Evolutionary conservation across 345 rosid genomes (phyloP), one percentile per base, ranked within the genome.

Genomic region (Mangifera indica): DNA sequence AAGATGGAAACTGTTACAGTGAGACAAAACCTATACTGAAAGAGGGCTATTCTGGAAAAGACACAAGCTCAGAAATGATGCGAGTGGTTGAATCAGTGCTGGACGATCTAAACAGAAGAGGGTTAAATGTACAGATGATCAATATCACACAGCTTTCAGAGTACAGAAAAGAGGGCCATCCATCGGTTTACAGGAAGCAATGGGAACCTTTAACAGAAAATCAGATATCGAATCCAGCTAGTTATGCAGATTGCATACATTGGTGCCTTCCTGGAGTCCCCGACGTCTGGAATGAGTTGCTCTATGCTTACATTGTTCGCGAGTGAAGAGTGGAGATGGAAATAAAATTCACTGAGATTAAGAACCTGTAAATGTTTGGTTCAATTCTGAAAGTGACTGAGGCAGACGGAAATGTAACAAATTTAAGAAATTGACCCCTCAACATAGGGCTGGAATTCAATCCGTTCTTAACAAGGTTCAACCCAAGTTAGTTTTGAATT

Each of bases 191-290:
- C 65, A 79, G 91, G 71, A 89, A 81, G 72, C 96, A 87, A 64
- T 93, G 97, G 94, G 90, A 86, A 21, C 75, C 87, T 2, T 45
- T 85, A 54, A 86, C 82, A 1, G 80, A 87, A 69, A 77, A 83
- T 12, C 86, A 89, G 67, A 22, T 68, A 48, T 49, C 81, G 9
- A 80, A 89, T 69, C 96, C 97, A 18, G 80, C 66, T 25, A 85
- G 85, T 52, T 88, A 87, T 55, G 86, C 98, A 13, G 97, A 93
- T 76, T 93, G 98, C 68, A 87, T 83, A 71, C 98, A 93, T 62
- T 91, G 98, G 98, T 91, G 92, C 71, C 91, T 93, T 26, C 98
- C 98, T 32, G 98, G 98, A 34, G 91, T 89, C 8, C 93, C 97
- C 26, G 98, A 94, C 79, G 92, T 88, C 10, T 94, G 98, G 98